A percentile compares a stretch with the other conserved stretches of the same genome.
phyloP scores from a whole-genome alignment of 1,284 basidiomycete species.

The Lentinus polychrous region DNA sequence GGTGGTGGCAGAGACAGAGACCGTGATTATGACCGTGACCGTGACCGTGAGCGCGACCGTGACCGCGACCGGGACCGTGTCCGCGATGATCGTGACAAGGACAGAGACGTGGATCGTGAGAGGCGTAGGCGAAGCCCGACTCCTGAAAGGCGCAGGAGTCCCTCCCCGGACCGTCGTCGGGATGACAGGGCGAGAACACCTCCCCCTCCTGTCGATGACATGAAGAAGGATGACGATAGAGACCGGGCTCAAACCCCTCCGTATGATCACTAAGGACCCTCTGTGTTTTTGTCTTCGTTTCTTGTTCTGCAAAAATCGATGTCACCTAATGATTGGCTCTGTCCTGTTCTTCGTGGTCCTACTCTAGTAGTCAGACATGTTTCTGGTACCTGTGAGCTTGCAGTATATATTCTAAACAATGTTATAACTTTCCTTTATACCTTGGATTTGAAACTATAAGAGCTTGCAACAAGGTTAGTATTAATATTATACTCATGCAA shows the following conservation, averaged over 20 bases:
- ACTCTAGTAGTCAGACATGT: too few relatives aligned
- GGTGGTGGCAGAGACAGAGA: conserved; percentile 26
- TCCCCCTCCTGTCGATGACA: conserved; percentile 32
- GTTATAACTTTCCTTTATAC: too few relatives aligned
- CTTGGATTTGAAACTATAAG: too few relatives aligned
- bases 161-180: conserved; percentile 39
- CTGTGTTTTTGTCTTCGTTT: background rate
- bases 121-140: conserved; percentile 41
- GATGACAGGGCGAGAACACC: conserved; percentile 44
- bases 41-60: conserved; percentile 26
- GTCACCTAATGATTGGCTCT: too few relatives aligned
- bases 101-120: conserved; percentile 27
- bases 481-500: too few relatives aligned
- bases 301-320: background rate
- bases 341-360: too few relatives aligned
- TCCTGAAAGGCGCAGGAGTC: conserved; percentile 43
- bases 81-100: conserved; percentile 28
- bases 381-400: too few relatives aligned
- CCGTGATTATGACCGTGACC: conserved; percentile 17
- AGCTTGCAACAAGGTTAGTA: too few relatives aligned
- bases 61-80: conserved; percentile 25
- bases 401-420: too few relatives aligned
- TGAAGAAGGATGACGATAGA: conserved; percentile 34
- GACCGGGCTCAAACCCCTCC: conserved; percentile 44
- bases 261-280: conserved; percentile 17